A percentile compares a stretch with the other conserved stretches of the same genome.
Evolutionary conservation across 2,329 filamentous ascomycete species (phyloP).

Genomic region (Calonectria pseudoreteaudii): DNA sequence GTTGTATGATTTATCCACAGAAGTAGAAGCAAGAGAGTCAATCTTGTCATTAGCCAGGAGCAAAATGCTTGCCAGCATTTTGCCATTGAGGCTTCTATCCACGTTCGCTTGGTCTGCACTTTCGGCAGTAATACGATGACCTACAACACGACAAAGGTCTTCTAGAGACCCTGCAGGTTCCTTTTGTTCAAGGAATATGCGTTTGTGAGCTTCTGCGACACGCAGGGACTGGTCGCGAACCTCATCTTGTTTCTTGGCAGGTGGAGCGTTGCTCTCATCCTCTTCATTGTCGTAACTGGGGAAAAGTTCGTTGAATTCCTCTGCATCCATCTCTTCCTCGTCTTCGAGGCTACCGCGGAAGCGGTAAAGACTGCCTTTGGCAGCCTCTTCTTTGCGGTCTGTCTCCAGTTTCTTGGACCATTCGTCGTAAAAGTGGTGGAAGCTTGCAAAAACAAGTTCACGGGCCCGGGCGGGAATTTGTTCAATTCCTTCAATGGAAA

Average conservation of each 20-base stretch:
- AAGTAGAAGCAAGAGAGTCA: slow-evolving; percentile 52
- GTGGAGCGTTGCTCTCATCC: slow-evolving; percentile 46
- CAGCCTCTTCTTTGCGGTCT: slow-evolving; percentile 80
- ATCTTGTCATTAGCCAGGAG: slow-evolving; percentile 74
- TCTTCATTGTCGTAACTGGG: slow-evolving; percentile 76
- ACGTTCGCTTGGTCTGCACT: slow-evolving; percentile 43
- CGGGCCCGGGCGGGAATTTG: slow-evolving; percentile 57
- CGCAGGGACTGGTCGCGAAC: slow-evolving; percentile 69
- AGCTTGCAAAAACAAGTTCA: slow-evolving; percentile 71
- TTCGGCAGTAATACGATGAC: slow-evolving; percentile 50
- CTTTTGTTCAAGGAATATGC: slow-evolving; percentile 60
- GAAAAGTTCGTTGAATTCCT: slow-evolving; percentile 85
- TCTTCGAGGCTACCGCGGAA: slow-evolving; percentile 84
- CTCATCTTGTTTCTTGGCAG: slow-evolving; percentile 49
- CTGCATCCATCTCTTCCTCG: slow-evolving; percentile 78
- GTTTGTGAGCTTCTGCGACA: slow-evolving; percentile 70
- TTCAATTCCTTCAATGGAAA: slow-evolving; percentile 60
- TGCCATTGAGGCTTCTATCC: slow-evolving; percentile 57
- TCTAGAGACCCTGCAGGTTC: slow-evolving; percentile 57
- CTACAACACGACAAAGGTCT: slow-evolving; percentile 57
- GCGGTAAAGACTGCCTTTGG: slow-evolving; percentile 82
- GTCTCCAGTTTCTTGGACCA: slow-evolving; percentile 83
- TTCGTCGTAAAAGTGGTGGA: slow-evolving; percentile 80
- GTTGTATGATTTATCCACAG: slow-evolving; percentile 71
- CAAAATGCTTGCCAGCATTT: slow-evolving; percentile 74